phyloP scores from a whole-genome alignment of 2,329 filamentous ascomycete species.

The Didymella exigua region DNA sequence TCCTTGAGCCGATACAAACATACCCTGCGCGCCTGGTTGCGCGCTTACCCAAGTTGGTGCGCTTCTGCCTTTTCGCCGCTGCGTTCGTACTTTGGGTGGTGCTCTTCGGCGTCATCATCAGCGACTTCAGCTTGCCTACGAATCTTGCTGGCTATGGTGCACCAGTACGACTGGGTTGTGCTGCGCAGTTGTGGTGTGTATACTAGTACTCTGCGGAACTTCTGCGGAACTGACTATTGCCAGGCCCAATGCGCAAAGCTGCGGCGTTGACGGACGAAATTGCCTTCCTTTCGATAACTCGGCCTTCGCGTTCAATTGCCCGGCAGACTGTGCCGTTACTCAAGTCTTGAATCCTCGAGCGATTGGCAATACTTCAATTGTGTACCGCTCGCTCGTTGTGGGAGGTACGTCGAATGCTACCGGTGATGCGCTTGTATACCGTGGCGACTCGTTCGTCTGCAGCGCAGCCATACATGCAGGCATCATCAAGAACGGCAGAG shows the following conservation, averaged over 20 bases:
- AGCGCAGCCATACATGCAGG: conserved; percentile 46
- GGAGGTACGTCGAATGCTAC: conserved; percentile 59
- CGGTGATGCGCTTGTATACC: conserved; percentile 31
- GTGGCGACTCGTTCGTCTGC: conserved; percentile 48
- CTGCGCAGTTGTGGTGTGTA: conserved; percentile 68
- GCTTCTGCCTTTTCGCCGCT: conserved; percentile 61
- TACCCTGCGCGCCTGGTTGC: conserved; percentile 66
- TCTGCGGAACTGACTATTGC: conserved; percentile 18
- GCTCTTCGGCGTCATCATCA: conserved; percentile 70
- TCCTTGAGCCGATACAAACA: conserved; percentile 70
- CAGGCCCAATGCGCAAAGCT: conserved; percentile 43
- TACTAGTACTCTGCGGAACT: not conserved
- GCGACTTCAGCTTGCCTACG: conserved; percentile 60
- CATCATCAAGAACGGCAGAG: conserved; percentile 31
- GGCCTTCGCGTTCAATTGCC: conserved; percentile 61
- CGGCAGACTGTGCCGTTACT: conserved; percentile 58
- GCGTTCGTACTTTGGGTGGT: conserved; percentile 71
- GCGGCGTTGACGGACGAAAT: conserved; percentile 61
- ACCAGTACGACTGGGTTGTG: conserved; percentile 69
- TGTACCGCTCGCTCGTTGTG: conserved; percentile 69
- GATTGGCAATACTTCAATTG: conserved; percentile 64
- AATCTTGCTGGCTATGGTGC: conserved; percentile 72
- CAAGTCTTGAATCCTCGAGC: conserved; percentile 57
- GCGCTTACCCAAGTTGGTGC: conserved; percentile 61
- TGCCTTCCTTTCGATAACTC: conserved; percentile 61